Conservation (phyloP, 1,284 basidiomycete species). For the Heterobasidion occidentale region DNA sequence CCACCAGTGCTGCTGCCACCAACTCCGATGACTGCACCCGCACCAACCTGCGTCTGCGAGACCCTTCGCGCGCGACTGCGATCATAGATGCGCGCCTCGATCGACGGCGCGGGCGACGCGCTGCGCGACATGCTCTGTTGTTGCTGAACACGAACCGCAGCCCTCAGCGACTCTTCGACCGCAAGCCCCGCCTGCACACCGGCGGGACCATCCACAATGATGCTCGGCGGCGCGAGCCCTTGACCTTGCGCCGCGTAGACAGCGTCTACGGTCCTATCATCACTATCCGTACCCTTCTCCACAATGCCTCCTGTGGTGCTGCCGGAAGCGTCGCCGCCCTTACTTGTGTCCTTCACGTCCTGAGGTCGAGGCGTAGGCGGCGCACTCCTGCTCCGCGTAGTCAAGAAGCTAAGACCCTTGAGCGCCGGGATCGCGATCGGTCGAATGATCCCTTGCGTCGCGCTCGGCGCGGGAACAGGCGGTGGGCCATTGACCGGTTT, state of each 20-base stretch:
- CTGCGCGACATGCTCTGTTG: constrained; percentile 19
- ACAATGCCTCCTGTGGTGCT: too few relatives aligned
- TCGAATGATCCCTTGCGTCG: constrained; percentile 13
- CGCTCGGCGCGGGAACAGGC: not conserved
- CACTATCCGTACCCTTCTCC: too few relatives aligned
- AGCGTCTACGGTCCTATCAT: too few relatives aligned
- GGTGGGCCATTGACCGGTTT: constrained; percentile 5
- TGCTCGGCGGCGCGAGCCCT: not conserved
- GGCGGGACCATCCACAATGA: not conserved
- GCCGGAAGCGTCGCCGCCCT: not conserved
- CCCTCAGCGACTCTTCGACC: not conserved
- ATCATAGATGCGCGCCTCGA: constrained; percentile 55
- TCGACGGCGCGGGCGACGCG: constrained; percentile 41
- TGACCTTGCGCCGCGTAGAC: too few relatives aligned
- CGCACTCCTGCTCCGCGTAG: constrained; percentile 39
- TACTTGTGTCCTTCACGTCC: not conserved
- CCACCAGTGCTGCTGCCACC: not conserved
- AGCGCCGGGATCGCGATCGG: constrained; percentile 31
- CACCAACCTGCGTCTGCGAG: constrained; percentile 14
- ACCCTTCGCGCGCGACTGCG: constrained; percentile 19
- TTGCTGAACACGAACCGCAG: not conserved
- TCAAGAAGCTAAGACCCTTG: constrained; percentile 41
- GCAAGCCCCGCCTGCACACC: not conserved
- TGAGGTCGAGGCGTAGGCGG: constrained; percentile 35
- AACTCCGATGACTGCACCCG: not conserved